A percentile compares a stretch with the other conserved stretches of the same genome.
phyloP scores from a whole-genome alignment of 176 grass and related monocot species.

The Hsuehochloa calcarea region DNA sequence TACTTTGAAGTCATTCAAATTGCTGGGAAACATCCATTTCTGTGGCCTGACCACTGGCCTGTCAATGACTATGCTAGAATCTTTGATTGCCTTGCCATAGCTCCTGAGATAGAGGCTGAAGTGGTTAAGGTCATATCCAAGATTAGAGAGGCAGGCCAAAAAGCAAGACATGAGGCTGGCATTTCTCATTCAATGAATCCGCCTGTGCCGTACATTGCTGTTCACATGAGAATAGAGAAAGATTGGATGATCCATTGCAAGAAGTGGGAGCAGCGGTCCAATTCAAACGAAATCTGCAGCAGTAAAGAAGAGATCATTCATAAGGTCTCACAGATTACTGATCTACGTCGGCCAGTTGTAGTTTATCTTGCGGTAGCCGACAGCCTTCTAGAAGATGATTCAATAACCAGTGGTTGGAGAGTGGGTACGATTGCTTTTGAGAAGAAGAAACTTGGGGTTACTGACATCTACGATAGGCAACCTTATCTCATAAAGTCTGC shows the following conservation, averaged over 20 bases:
- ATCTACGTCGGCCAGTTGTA: conserved; percentile 55
- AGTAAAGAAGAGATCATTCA: conserved; percentile 90
- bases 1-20: conserved; percentile 70
- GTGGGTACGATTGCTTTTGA: conserved; percentile 81
- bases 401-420: conserved; percentile 90
- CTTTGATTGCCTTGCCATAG: conserved; percentile 79
- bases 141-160: conserved; percentile 61
- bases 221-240: conserved; percentile 99
- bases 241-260: conserved; percentile 99
- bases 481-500: conserved; percentile 97
- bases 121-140: conserved; percentile 82
- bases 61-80: conserved; percentile 78
- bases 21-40: conserved; percentile 79
- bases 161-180: conserved; percentile 49
- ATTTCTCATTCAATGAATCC: conserved; percentile 16
- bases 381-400: conserved; percentile 86
- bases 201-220: conserved; percentile 69
- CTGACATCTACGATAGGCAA: conserved; percentile 65
- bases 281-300: conserved; percentile 83
- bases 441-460: conserved; percentile 86
- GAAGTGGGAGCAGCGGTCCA: conserved; percentile 78
- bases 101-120: conserved; percentile 80
- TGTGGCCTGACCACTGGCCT: conserved; percentile 97
- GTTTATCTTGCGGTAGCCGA: conserved; percentile 97
- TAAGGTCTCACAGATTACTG: conserved; percentile 82